phyloP scores from a whole-genome alignment of 1,284 basidiomycete species.

The Amylostereum chailletii region DNA sequence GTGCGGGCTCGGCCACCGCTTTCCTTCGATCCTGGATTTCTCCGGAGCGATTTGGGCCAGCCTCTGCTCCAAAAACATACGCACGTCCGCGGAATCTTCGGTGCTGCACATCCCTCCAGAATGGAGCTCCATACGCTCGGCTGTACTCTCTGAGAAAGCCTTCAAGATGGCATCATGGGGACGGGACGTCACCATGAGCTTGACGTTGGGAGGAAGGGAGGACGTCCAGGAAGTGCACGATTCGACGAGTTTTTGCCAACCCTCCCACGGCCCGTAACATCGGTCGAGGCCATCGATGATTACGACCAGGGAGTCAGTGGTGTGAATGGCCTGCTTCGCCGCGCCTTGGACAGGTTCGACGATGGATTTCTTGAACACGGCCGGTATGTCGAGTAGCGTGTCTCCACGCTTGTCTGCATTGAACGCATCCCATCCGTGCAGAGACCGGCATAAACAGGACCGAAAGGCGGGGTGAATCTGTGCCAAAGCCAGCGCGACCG shows the following conservation, averaged over 20 bases:
- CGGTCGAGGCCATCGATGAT: constrained; percentile 7
- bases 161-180: constrained; percentile 4
- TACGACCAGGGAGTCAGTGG: constrained; percentile 4
- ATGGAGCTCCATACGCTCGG: constrained; percentile 2
- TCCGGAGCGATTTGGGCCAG: constrained; percentile 6
- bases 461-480: constrained; percentile 5
- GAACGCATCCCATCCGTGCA: neutral
- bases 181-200: constrained; percentile 11
- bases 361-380: constrained; percentile 3
- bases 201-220: constrained; percentile 4
- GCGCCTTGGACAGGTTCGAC: constrained; percentile 3
- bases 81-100: constrained; percentile 1
- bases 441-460: neutral
- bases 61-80: constrained; percentile 6
- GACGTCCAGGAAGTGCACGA: constrained; percentile 4
- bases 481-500: constrained; percentile 5
- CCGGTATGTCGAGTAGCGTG: neutral
- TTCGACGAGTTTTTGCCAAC: constrained; percentile 2
- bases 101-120: constrained; percentile 1
- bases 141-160: neutral
- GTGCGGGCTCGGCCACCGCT: constrained; percentile 1
- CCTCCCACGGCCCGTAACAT: neutral
- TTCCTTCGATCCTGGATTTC: constrained; percentile 1
- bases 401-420: too few species aligned
- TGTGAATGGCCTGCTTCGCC: neutral